A percentile compares a stretch with the other conserved stretches of the same genome.
Conservation (phyloP, 768 basidiomycete species). For the Cystobasidium ongulense region DNA sequence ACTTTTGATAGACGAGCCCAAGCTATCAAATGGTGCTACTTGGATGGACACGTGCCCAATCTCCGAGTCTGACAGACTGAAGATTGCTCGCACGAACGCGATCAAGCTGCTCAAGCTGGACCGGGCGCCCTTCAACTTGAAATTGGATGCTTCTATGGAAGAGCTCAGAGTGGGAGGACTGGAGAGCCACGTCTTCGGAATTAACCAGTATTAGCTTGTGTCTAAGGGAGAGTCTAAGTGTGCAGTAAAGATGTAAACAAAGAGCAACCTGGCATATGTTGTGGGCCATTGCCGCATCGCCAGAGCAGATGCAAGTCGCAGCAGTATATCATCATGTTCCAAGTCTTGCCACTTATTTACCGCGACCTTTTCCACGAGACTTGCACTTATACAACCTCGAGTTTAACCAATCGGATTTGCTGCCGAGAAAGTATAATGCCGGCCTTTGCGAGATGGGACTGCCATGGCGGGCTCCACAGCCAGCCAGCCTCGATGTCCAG, state of each 20-base stretch:
- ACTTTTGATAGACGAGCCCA: slow-evolving; percentile 2
- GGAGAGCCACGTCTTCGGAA: slow-evolving; percentile 1
- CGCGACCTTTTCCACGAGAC: too few species aligned
- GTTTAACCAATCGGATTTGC: not conserved
- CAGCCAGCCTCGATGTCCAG: not conserved
- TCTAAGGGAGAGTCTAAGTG: too few species aligned
- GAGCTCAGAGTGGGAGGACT: slow-evolving; percentile 26
- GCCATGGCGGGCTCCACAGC: not conserved
- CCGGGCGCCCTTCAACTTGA: slow-evolving; percentile 24
- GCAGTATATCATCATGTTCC: too few species aligned
- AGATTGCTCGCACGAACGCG: slow-evolving; percentile 30
- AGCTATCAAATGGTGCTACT: slow-evolving; percentile 4
- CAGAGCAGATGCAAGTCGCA: too few species aligned
- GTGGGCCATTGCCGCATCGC: too few species aligned
- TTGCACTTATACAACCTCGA: too few species aligned
- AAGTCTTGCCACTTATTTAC: too few species aligned
- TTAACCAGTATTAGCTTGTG: slow-evolving; percentile 7
- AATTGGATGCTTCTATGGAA: slow-evolving; percentile 4
- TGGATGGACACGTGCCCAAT: slow-evolving; percentile 30
- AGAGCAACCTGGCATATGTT: too few species aligned
- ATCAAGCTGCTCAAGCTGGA: slow-evolving; percentile 32
- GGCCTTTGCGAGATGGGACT: not conserved
- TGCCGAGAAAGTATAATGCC: not conserved
- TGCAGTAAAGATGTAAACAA: too few species aligned
- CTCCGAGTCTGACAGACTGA: slow-evolving; percentile 15